These are phyloP conservation scores for Tulasnella sp. DNA, from an alignment of 768 basidiomycete genomes.

Conservation along the genomic window DNA sequence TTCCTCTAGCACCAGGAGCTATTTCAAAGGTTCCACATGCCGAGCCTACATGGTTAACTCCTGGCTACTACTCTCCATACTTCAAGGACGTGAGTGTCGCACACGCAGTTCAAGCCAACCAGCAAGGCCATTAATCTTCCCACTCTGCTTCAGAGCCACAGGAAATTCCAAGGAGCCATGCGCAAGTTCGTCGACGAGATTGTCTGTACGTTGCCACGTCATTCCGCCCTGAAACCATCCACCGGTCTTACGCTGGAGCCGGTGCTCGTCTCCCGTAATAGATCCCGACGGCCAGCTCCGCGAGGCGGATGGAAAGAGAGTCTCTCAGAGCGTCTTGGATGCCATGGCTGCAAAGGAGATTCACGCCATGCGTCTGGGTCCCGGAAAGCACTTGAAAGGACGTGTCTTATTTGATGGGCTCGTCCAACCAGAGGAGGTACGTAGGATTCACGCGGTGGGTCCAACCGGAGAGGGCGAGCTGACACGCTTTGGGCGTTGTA, in stretches of 20 bases:
- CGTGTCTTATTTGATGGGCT: slow-evolving; percentile 59
- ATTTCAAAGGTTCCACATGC: slow-evolving; percentile 74
- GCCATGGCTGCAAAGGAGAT: slow-evolving; percentile 51
- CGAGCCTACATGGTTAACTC: slow-evolving; percentile 71
- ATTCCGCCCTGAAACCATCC: neutral
- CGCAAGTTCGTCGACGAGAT: slow-evolving; percentile 59
- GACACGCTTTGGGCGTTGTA: neutral
- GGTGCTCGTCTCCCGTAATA: slow-evolving; percentile 2
- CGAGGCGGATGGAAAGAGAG: slow-evolving; percentile 85
- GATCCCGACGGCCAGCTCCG: slow-evolving; percentile 35
- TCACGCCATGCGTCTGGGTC: slow-evolving; percentile 87
- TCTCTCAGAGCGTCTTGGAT: slow-evolving; percentile 63
- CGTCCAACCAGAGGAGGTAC: slow-evolving; percentile 63
- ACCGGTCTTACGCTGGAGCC: neutral
- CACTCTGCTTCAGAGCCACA: slow-evolving; percentile 40
- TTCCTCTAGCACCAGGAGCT: slow-evolving; percentile 40
- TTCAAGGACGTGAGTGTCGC: slow-evolving; percentile 47
- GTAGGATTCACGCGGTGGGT: slow-evolving; percentile 15
- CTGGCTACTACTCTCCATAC: slow-evolving; percentile 65
- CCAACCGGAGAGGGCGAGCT: too few species aligned
- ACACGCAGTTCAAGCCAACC: neutral
- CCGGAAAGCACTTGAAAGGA: slow-evolving; percentile 78
- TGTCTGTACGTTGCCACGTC: slow-evolving; percentile 31
- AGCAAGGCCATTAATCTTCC: neutral
- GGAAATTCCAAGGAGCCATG: slow-evolving; percentile 46